A percentile compares a stretch with the other conserved stretches of the same genome.
Evolutionary conservation across 2,329 filamentous ascomycete genomes (phyloP).

Genomic region (Xylariaceae sp.): DNA sequence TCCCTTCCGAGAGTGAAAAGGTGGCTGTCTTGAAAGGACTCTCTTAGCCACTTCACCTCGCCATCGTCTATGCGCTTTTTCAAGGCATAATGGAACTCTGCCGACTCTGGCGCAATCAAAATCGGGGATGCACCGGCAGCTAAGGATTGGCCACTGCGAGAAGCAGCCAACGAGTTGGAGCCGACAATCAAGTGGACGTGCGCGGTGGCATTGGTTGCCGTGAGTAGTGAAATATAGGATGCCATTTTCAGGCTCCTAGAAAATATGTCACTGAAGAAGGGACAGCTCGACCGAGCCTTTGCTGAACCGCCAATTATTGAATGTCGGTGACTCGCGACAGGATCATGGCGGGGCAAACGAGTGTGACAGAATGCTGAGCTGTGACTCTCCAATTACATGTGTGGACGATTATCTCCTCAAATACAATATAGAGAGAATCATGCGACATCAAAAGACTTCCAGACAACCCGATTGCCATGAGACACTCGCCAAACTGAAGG

Average conservation of each 20-base stretch:
- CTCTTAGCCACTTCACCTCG: slow-evolving; percentile 61
- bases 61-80: slow-evolving; percentile 63
- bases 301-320: too few relatives aligned
- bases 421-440: too few relatives aligned
- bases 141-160: slow-evolving; percentile 75
- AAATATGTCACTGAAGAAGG: too few relatives aligned
- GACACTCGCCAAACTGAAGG: too few relatives aligned
- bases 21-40: slow-evolving; percentile 66
- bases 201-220: slow-evolving; percentile 64
- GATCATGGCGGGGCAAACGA: too few relatives aligned
- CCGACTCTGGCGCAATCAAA: slow-evolving; percentile 66
- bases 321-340: too few relatives aligned
- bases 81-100: slow-evolving; percentile 54
- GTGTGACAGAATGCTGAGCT: too few relatives aligned
- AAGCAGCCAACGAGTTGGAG: slow-evolving; percentile 79
- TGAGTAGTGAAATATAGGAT: slow-evolving; percentile 55
- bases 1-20: slow-evolving; percentile 72
- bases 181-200: slow-evolving; percentile 84
- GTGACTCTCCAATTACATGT: too few relatives aligned
- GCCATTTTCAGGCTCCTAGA: slow-evolving; percentile 12
- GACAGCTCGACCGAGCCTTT: too few relatives aligned
- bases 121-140: slow-evolving; percentile 78
- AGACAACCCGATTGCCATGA: too few relatives aligned
- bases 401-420: too few relatives aligned
- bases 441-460: too few relatives aligned